These are phyloP conservation scores for Craterostigma plantagineum DNA, from an alignment of 257 asterid species.

Conservation along the genomic window DNA sequence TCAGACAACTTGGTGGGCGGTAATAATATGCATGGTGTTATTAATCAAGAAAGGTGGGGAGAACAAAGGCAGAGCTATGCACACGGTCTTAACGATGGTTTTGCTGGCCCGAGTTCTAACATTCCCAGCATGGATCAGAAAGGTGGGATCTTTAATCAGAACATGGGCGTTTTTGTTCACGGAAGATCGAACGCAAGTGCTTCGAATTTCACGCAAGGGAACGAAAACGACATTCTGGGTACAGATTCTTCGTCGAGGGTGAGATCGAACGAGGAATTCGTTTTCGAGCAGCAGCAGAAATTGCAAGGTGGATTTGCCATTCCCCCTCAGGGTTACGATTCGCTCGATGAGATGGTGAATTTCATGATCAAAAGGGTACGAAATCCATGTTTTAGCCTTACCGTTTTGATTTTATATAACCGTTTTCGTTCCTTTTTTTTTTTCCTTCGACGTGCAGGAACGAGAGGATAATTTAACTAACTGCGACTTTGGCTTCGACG, in stretches of 20 bases:
- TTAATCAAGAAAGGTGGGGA: slow-evolving; percentile 30
- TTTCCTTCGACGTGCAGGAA: slow-evolving; percentile 31
- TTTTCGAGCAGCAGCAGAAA: slow-evolving; percentile 34
- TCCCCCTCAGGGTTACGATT: slow-evolving; percentile 17
- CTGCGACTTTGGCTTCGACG: slow-evolving; percentile 35
- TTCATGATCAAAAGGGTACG: slow-evolving; percentile 39
- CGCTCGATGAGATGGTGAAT: slow-evolving; percentile 19
- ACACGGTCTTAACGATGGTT: slow-evolving; percentile 14
- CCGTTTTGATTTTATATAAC: background rate
- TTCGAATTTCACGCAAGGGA: too few relatives aligned
- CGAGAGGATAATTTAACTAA: slow-evolving; percentile 29
- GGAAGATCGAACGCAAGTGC: too few relatives aligned
- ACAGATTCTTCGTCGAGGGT: slow-evolving; percentile 23
- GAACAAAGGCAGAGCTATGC: slow-evolving; percentile 18
- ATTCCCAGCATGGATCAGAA: slow-evolving; percentile 17
- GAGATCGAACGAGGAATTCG: slow-evolving; percentile 26
- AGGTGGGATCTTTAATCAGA: too few relatives aligned
- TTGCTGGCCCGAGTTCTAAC: slow-evolving; percentile 21
- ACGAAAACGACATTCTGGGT: slow-evolving; percentile 28
- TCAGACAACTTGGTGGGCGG: slow-evolving; percentile 18
- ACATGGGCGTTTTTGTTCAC: too few relatives aligned
- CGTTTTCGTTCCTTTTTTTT: background rate
- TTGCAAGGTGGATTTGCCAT: slow-evolving; percentile 25
- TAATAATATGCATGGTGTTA: slow-evolving; percentile 10
- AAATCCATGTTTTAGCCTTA: background rate